Evolutionary conservation across 2,329 filamentous ascomycete genomes (phyloP), one percentile per base, ranked within the genome.

Genomic region (Alternaria ventricosa): DNA sequence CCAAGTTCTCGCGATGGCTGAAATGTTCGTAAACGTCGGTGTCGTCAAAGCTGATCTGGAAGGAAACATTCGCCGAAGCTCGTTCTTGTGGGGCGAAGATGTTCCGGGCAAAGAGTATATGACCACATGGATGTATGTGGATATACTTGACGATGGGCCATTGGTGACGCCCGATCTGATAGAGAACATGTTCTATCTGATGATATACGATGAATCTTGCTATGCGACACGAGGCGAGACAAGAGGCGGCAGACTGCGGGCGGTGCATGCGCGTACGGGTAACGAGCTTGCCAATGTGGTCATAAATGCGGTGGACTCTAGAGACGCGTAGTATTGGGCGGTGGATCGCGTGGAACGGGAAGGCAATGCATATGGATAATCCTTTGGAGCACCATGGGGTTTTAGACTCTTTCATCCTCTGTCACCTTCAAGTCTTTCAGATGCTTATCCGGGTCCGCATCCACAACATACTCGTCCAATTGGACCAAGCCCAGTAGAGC

Each of bases 401-500:
- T 6, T 11, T 41, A 59, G 46, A 10, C 9, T 8, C 18, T 50
- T 20, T 36, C 55, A 23, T 73, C 68, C 12, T 77, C 73, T 27
- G 72, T 68, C n/a, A 77, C 20, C 27, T 60, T 65, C 61, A 76
- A 33, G 6, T 53, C 49, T n/a, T 73, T 71, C 9, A 72, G 18
- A 41, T 64, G 66, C 18, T 60, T 49, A 27, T 27, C 50, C 4
- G 59, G 60, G 33, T 71, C 69, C 1, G 69, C 60, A 27, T 64
- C 59, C 5, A 68, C 55, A 11, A 51, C 45, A 9, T 30, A 27
- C 18, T 65, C 49, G 15, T 70, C 70, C 59, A 79, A 49, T 2
- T 66, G 72, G 3, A 77, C 63, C 9, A 79, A 57, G 0, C 75
- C 77, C 20, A 76, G 55, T 15, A 78, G 55, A 10, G 76, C 76